Evolutionary conservation across 2,329 filamentous ascomycete species (phyloP).

Genomic region (Immersiporthe knoxdaviesiana): DNA sequence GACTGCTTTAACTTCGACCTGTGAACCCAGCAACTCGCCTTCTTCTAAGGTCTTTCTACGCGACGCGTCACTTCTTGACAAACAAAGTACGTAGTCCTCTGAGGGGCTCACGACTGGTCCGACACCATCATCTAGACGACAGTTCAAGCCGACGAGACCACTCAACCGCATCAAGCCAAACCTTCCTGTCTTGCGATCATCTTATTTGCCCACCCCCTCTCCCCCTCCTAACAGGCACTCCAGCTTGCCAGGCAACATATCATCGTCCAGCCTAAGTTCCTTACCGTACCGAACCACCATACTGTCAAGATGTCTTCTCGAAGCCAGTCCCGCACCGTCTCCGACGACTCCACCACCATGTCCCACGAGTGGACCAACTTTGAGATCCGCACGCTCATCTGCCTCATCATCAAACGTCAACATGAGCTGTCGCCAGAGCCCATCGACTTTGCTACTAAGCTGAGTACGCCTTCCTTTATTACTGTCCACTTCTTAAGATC

Average conservation of each 20-base stretch:
- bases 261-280: not conserved
- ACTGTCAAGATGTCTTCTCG: not conserved
- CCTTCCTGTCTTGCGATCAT: not conserved
- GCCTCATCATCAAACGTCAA: slow-evolving; percentile 27
- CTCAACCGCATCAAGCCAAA: not conserved
- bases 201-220: not conserved
- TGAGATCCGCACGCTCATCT: slow-evolving; percentile 26
- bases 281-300: not conserved
- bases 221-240: too few species aligned
- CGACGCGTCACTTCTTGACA: not conserved
- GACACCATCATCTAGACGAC: not conserved
- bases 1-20: not conserved
- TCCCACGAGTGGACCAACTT: slow-evolving; percentile 22
- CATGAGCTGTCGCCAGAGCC: slow-evolving; percentile 13
- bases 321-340: not conserved
- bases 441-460: slow-evolving; percentile 22
- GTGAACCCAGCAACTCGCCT: not conserved
- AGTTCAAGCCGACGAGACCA: not conserved
- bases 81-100: not conserved
- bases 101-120: not conserved
- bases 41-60: not conserved
- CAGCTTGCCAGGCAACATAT: not conserved
- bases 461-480: slow-evolving; percentile 1
- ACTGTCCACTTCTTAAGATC: not conserved
- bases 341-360: not conserved